Percentiles rank a stretch among this genome's conserved stretches.
Conservation (phyloP, 306 rosid species). For the Vachellia collinsii region DNA sequence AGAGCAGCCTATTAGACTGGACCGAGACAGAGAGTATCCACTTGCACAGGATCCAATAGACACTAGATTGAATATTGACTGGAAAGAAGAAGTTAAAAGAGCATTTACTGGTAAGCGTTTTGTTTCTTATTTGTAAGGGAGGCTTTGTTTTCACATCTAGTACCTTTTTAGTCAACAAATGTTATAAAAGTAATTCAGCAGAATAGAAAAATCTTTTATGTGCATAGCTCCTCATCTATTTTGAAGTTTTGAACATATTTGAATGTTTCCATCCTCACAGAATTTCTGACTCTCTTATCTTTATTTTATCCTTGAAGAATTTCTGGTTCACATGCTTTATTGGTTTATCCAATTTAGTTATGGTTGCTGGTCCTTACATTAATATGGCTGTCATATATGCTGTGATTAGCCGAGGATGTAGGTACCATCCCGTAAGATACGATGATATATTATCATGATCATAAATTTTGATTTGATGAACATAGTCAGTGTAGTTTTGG, state of each 20-base stretch:
- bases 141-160: slow-evolving; percentile 24
- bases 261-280: background rate
- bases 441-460: background rate
- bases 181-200: background rate
- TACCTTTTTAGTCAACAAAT: background rate
- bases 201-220: slow-evolving; percentile 4
- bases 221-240: background rate
- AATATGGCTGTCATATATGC: background rate
- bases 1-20: slow-evolving; percentile 29
- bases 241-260: slow-evolving; percentile 15
- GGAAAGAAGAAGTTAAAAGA: slow-evolving; percentile 70
- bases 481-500: background rate
- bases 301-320: background rate
- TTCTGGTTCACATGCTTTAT: background rate
- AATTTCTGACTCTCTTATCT: background rate
- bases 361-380: background rate
- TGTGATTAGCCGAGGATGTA: background rate
- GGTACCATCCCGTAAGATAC: background rate
- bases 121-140: slow-evolving; percentile 20
- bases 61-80: slow-evolving; percentile 41
- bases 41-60: slow-evolving; percentile 32
- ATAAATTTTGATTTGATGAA: background rate
- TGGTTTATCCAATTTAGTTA: background rate
- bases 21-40: slow-evolving; percentile 33
- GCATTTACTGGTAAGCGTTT: slow-evolving; percentile 59